phyloP scores from a whole-genome alignment of 352 stramenopile genomes.

The Globisporangium cederbergense region DNA sequence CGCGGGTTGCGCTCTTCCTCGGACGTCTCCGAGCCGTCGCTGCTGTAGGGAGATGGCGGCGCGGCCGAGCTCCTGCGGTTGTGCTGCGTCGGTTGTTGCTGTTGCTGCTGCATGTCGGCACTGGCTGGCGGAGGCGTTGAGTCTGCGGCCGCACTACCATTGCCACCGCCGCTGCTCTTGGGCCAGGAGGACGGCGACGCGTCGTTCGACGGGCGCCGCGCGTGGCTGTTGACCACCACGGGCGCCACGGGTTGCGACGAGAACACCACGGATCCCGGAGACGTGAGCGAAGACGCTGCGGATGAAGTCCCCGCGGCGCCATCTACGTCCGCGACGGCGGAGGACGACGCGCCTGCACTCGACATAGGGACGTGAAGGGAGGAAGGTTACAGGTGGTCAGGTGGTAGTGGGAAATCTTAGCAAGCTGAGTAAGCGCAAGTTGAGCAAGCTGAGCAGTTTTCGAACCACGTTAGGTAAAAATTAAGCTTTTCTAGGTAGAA shows the following conservation, averaged over 20 bases:
- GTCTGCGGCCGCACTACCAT: not conserved
- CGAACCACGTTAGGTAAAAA: too few species aligned
- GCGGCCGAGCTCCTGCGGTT: not conserved
- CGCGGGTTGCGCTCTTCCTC: constrained; percentile 12
- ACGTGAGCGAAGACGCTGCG: constrained; percentile 10
- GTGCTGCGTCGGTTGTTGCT: constrained; percentile 2
- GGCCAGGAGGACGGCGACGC: constrained; percentile 1
- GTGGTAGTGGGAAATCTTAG: too few species aligned
- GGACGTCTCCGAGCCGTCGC: constrained; percentile 19
- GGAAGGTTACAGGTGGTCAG: not conserved
- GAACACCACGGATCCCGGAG: constrained; percentile 27
- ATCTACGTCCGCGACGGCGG: not conserved
- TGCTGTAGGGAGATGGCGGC: constrained; percentile 11
- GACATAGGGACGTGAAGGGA: not conserved
- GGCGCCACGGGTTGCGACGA: constrained; percentile 34
- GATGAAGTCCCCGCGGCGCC: not conserved
- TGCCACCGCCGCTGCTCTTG: not conserved
- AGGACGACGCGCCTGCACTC: not conserved
- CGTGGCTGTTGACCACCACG: constrained; percentile 28
- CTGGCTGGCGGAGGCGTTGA: not conserved
- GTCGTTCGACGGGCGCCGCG: constrained; percentile 19
- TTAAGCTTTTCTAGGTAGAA: too few species aligned
- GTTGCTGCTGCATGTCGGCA: not conserved
- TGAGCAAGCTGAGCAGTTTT: too few species aligned
- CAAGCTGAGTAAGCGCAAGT: too few species aligned